Base-by-base conservation (phyloP, 108 stramenopile genomes). In the Discostella pseudostelligera region DNA sequence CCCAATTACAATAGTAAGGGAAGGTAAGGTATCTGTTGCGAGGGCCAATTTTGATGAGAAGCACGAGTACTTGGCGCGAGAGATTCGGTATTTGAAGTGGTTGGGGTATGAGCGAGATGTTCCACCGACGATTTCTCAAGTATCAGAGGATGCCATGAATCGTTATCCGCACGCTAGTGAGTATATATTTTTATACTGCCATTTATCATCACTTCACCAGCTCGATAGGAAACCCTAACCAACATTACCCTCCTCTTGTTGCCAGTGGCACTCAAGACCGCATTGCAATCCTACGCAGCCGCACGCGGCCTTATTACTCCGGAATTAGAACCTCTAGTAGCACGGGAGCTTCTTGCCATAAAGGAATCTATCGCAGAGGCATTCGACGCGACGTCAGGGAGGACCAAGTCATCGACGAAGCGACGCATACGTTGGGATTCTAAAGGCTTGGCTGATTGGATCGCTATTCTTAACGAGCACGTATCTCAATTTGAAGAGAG, bases 31-130 rank as follows among this genome's bases (percentile, higher is more conserved):
- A 17, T 55, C 91, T 35, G 76, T 87, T 39, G 85, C 92, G 7
- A 86, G 72, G 49, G 96, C 96, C 35, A 99, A 99, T 74, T 98
- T 94, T 75, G 96, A 98, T 59, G 91, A 93, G 60, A 90, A 90
- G 61, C 87, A 81, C 40, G 93, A 96, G 46, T 65, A 84, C 39
- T 82, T 98, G 39, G 92, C 91, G 73, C 93, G 95, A 61, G 98
- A 99, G 70, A 96, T 99, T 44, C 82, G 96, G 10, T 85, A 97
- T 65, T 68, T 99, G 59, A 90, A 92, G 59, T 98, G 96, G 95
- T 68, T 99, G 9, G 95, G 95, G 8, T 97, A 93, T 44, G 92
- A 84, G 49, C 80, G 78, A 21, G 88, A 93, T 39, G 84, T 92
- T 57, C 81, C 92, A 32, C 84, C 83, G 28, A 87, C 89, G 9